A percentile compares a stretch with the other conserved stretches of the same genome.
These are phyloP conservation scores for Rubia occidens DNA, from an alignment of 305 asterid genomes.

Conservation along the genomic window DNA sequence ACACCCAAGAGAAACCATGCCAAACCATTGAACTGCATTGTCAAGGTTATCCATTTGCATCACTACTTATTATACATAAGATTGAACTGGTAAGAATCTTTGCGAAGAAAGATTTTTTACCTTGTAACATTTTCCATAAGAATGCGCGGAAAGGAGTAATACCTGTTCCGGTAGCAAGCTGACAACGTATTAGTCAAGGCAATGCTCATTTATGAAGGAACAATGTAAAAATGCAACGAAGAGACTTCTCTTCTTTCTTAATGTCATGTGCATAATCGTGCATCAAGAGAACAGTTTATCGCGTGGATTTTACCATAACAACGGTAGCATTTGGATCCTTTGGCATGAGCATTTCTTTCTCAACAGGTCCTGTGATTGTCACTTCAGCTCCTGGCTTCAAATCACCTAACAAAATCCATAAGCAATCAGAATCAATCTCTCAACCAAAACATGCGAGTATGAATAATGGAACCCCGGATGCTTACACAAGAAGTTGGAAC, in stretches of 20 bases:
- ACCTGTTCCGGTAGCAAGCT: slow-evolving; percentile 97
- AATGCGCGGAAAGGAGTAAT: slow-evolving; percentile 92
- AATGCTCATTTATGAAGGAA: slow-evolving; percentile 1
- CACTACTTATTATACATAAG: not conserved
- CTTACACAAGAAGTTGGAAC: slow-evolving; percentile 95
- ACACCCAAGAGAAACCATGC: slow-evolving; percentile 99
- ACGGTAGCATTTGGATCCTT: slow-evolving; percentile 89
- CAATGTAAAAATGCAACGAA: not conserved
- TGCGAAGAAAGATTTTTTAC: slow-evolving; percentile 19
- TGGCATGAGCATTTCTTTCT: slow-evolving; percentile 97
- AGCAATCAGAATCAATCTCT: not conserved
- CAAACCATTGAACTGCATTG: slow-evolving; percentile 78
- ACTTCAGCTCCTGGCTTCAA: slow-evolving; percentile 79
- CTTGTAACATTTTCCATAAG: slow-evolving; percentile 94
- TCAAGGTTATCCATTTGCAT: slow-evolving; percentile 9
- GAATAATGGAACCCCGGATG: slow-evolving; percentile 6
- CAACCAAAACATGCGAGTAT: not conserved
- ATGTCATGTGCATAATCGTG: not conserved
- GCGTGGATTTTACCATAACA: slow-evolving; percentile 44
- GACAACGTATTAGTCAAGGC: slow-evolving; percentile 12
- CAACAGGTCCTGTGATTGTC: slow-evolving; percentile 88
- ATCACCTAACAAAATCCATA: slow-evolving; percentile 48
- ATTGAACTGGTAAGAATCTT: not conserved
- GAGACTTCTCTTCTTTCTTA: not conserved
- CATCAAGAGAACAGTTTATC: not conserved